Evolutionary conservation across 2,329 filamentous ascomycete species (phyloP), one percentile per base, ranked within the genome.

Genomic region (Penicillium fuscoglaucum): DNA sequence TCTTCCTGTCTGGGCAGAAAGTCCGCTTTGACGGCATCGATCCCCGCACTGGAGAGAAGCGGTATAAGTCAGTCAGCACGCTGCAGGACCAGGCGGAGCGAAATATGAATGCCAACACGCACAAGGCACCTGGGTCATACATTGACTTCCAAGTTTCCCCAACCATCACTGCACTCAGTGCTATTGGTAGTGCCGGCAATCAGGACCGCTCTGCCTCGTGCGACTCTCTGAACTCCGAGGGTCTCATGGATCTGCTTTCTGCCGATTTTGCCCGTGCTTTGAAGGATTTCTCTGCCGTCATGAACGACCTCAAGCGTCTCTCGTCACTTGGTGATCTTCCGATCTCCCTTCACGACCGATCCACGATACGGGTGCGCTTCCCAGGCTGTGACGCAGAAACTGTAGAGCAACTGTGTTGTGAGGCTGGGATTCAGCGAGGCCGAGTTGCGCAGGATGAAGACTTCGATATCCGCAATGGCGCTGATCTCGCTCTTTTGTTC

Each of bases 91-190:
- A 93, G 74, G 85, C 88, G 12, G 83, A 84, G 64, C 82, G 84
- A 60, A 90, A 86, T 73, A 83, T 95, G 77, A 82, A 83, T 35
- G 81, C 80, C 44, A 78, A 85, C 8, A 71, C 70, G 28, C 72
- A 63, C 56, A 74, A 76, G 26, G 82, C 75, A 62, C 86, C 91
- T 3, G 95, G 95, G 28, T 90, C 93, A 1, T 93, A 86, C 74
- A 83, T 99, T 71, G 92, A 96, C 76, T 99, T 98, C 79, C 83
- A 87, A 67, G 80, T 98, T 68, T 91, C 87, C 75, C 95, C 95
- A 3, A 96, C 90, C 59, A 86, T 98, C 71, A 98, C 93, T 33
- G 91, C 93, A 31, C 83, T 99, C 58, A 89, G 88, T 66, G 87
- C 90, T 10, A 79, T 96, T 43, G 68, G 74, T 50, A 73, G 78